phyloP scores from a whole-genome alignment of 2,329 filamentous ascomycete genomes.

The Ascochyta koolunga region DNA sequence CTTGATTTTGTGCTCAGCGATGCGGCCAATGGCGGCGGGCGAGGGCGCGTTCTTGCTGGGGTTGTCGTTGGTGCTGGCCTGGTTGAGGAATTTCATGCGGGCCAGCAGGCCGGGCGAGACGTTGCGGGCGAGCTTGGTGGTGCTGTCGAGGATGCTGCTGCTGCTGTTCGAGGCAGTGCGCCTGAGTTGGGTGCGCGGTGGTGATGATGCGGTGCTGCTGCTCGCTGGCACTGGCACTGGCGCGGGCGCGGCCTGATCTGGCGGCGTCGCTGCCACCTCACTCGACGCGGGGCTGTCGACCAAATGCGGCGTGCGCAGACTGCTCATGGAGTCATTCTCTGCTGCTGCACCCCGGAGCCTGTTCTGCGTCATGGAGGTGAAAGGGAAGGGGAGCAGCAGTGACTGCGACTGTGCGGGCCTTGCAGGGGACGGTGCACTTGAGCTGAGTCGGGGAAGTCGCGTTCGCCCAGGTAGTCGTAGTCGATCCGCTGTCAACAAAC shows the following conservation, averaged over 20 bases:
- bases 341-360: slow-evolving; percentile 20
- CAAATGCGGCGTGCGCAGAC: slow-evolving; percentile 24
- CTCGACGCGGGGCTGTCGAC: slow-evolving; percentile 30
- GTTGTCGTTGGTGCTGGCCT: slow-evolving; percentile 36
- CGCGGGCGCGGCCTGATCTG: slow-evolving; percentile 24
- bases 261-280: slow-evolving; percentile 18
- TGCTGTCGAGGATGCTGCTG: slow-evolving; percentile 22
- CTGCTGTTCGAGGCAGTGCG: slow-evolving; percentile 19
- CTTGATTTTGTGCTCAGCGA: slow-evolving; percentile 72
- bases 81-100: slow-evolving; percentile 53
- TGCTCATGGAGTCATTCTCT: slow-evolving; percentile 36
- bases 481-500: slow-evolving; percentile 15
- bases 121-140: slow-evolving; percentile 47
- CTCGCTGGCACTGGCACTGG: slow-evolving; percentile 24
- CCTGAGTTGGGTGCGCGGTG: slow-evolving; percentile 21
- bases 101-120: slow-evolving; percentile 52
- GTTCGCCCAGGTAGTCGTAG: slow-evolving; percentile 1
- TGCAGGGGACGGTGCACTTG: slow-evolving; percentile 8
- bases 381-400: slow-evolving; percentile 13
- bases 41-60: slow-evolving; percentile 42
- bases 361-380: slow-evolving; percentile 24
- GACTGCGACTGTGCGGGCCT: slow-evolving; percentile 23
- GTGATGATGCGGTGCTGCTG: slow-evolving; percentile 20
- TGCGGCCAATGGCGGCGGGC: slow-evolving; percentile 62
- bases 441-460: slow-evolving; percentile 16